Conservation (phyloP, 352 stramenopile species). For the Pythium biforme region DNA sequence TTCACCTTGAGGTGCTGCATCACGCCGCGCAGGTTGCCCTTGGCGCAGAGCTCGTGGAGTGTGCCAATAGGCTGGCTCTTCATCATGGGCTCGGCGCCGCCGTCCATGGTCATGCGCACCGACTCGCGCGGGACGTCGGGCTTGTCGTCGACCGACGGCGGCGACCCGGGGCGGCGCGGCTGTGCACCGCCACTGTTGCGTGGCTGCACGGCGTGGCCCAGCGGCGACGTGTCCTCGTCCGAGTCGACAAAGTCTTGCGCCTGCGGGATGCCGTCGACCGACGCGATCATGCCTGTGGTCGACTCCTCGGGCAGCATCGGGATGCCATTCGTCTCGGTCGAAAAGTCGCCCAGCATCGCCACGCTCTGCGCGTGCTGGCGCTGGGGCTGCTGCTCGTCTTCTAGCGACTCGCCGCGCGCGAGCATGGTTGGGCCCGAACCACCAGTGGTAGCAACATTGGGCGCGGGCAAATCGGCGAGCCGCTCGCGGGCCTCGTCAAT, state of each 20-base stretch:
- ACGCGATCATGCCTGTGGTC: slow-evolving; percentile 46
- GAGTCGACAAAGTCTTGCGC: slow-evolving; percentile 25
- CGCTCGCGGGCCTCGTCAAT: slow-evolving; percentile 27
- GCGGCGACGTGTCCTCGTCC: slow-evolving; percentile 32
- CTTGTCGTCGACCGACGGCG: slow-evolving; percentile 18
- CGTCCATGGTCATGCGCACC: slow-evolving; percentile 72
- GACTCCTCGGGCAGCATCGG: slow-evolving; percentile 58
- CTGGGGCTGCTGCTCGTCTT: slow-evolving; percentile 19
- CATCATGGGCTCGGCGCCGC: slow-evolving; percentile 59
- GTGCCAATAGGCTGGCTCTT: slow-evolving; percentile 79
- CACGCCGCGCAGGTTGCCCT: slow-evolving; percentile 76
- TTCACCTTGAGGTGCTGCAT: slow-evolving; percentile 77
- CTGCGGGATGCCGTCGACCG: slow-evolving; percentile 56
- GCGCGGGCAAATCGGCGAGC: slow-evolving; percentile 6
- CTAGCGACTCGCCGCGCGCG: slow-evolving; percentile 16
- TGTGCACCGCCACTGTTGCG: slow-evolving; percentile 12
- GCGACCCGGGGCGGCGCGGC: not conserved
- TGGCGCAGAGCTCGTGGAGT: slow-evolving; percentile 75
- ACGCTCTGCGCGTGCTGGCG: slow-evolving; percentile 62
- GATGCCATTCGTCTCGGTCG: slow-evolving; percentile 53
- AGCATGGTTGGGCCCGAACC: not conserved
- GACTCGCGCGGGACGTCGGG: slow-evolving; percentile 52
- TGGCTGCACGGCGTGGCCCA: slow-evolving; percentile 38
- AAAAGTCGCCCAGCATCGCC: slow-evolving; percentile 73
- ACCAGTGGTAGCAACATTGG: not conserved